phyloP scores from a whole-genome alignment of 352 stramenopile species.

The Phytophthora pseudosyringae region DNA sequence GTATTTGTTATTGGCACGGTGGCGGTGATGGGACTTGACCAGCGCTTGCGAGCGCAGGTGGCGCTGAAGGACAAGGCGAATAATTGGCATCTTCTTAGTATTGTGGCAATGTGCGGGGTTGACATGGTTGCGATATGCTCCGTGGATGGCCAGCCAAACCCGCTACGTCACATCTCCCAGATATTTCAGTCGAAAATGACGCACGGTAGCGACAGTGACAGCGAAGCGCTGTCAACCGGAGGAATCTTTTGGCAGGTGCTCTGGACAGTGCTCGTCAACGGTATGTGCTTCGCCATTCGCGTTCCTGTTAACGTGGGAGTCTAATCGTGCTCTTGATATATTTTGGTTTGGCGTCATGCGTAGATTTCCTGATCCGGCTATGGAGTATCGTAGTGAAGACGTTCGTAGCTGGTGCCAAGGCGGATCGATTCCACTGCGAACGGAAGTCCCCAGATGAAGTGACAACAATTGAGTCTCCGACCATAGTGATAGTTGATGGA shows the following conservation, averaged over 20 bases:
- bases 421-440: conserved; percentile 43
- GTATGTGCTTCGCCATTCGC: conserved; percentile 30
- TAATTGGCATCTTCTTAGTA: conserved; percentile 50
- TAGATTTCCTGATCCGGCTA: conserved; percentile 79
- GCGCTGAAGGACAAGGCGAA: conserved; percentile 81
- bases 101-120: conserved; percentile 61
- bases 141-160: conserved; percentile 69
- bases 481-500: conserved; percentile 11
- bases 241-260: conserved; percentile 69
- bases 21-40: conserved; percentile 75
- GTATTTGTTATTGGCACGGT: conserved; percentile 71
- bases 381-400: conserved; percentile 68
- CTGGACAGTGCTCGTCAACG: conserved; percentile 81
- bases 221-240: conserved; percentile 16
- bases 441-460: conserved; percentile 18
- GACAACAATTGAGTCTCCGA: not conserved
- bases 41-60: conserved; percentile 68
- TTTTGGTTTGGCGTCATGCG: not conserved
- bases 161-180: conserved; percentile 54
- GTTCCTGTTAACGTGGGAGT: not conserved
- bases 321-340: not conserved
- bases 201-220: conserved; percentile 30
- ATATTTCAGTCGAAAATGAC: conserved; percentile 39
- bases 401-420: conserved; percentile 54
- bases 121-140: conserved; percentile 68